Base-by-base conservation (phyloP, 805 yeast genomes). In the Priceomyces melissophilus region DNA sequence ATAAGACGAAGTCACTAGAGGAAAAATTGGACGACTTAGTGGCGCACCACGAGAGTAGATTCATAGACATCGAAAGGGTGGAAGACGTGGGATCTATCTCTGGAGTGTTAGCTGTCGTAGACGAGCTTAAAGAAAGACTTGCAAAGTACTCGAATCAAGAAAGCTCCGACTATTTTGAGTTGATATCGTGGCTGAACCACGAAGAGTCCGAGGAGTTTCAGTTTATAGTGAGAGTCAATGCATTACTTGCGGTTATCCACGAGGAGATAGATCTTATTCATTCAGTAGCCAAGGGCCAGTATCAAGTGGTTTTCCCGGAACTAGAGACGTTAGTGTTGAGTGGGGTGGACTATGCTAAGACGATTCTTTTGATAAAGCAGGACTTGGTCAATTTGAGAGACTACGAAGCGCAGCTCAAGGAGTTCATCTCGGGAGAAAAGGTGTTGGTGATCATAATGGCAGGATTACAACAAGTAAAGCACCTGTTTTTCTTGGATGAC, bases 371-470 rank as follows among this genome's bases (percentile, higher is more conserved):
- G 1, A 60, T 87, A 2, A 79, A 82, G 27, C 79, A 75, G 44
- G 72, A 72, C 31, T 54, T 75, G 34, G 44, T 55, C 1, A 43
- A 54, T 3, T 61, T 62, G 29, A 42, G 56, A 33, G 42, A 54
- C 30, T 54, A 60, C 37, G 73, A 68, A 36, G 40, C 59, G 1
- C 52, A 61, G n/a, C 53, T 81, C 47, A 54, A 67, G 45, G 50
- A 48, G 2, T 63, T 78, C 30, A 50, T 87, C 7, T 63, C 79
- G 3, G 77, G 75, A 41, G 95, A 88, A 36, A 84, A 84, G 49
- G 63, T 81, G 0, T 68, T 89, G 52, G 84, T 87, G 3, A 60
- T 89, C 6, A 77, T 84, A 1, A 86, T 90, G 84, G 77, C 95
- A 0, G 80, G 84, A 0, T 54, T 75, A 16, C 75, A 78, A 28